Percentiles rank a stretch among this genome's conserved stretches.
These are phyloP conservation scores for Citrus australasica DNA, from an alignment of 345 rosid genomes.

Conservation along the genomic window DNA sequence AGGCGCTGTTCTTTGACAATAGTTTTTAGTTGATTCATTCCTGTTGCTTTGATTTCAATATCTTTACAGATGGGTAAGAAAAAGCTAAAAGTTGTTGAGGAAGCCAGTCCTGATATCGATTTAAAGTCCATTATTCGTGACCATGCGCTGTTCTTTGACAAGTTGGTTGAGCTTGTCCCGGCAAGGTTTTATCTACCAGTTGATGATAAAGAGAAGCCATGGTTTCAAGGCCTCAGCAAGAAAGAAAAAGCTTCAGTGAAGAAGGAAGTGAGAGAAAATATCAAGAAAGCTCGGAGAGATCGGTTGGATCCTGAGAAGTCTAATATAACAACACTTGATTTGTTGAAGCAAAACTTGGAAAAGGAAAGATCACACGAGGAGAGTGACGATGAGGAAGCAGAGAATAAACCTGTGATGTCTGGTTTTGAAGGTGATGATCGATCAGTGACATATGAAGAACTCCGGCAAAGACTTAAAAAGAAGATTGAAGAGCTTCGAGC, in stretches of 20 bases:
- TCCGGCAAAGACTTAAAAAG: constrained; percentile 57
- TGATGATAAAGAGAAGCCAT: constrained; percentile 56
- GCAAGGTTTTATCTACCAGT: constrained; percentile 76
- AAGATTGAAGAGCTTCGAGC: constrained; percentile 72
- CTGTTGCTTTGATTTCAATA: not conserved
- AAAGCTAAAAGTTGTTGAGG: constrained; percentile 19
- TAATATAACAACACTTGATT: constrained; percentile 51
- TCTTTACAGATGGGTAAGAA: constrained; percentile 46
- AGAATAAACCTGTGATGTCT: constrained; percentile 29
- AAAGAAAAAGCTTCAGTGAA: constrained; percentile 58
- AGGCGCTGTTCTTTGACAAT: not conserved
- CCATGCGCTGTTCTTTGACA: constrained; percentile 62
- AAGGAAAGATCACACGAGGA: constrained; percentile 46
- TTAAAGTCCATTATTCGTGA: constrained; percentile 47
- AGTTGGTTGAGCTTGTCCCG: constrained; percentile 72
- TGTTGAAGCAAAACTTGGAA: constrained; percentile 60
- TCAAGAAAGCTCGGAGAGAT: constrained; percentile 80
- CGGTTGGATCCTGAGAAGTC: constrained; percentile 67
- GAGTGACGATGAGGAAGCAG: constrained; percentile 43
- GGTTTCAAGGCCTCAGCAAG: constrained; percentile 86
- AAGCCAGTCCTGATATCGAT: constrained; percentile 17
- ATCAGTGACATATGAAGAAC: constrained; percentile 71
- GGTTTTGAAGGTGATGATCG: constrained; percentile 36
- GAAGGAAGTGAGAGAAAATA: constrained; percentile 58
- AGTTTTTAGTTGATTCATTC: not conserved